Conservation (phyloP, 495 filamentous ascomycete genomes). For the Parmelia sp. region DNA sequence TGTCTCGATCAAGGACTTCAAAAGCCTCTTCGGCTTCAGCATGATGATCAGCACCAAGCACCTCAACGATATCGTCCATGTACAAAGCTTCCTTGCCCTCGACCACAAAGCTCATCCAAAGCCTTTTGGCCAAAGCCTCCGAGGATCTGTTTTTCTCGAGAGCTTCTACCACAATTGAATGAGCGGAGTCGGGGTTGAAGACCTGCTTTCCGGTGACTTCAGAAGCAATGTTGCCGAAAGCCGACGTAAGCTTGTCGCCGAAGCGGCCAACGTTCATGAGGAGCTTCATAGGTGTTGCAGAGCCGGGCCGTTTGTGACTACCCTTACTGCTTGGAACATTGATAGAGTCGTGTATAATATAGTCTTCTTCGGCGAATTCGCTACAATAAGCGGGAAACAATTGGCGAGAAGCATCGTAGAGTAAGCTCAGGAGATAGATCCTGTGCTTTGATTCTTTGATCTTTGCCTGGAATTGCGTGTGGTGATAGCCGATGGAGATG, state of each 20-base stretch:
- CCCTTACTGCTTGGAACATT: conserved; percentile 27
- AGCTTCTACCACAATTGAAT: conserved; percentile 81
- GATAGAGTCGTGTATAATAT: conserved; percentile 78
- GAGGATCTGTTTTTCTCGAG: conserved; percentile 74
- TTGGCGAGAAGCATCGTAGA: conserved; percentile 82
- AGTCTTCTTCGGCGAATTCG: conserved; percentile 88
- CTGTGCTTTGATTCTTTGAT: conserved; percentile 87
- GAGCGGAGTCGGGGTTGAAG: conserved; percentile 82
- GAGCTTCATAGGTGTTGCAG: conserved; percentile 67
- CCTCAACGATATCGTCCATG: conserved; percentile 76
- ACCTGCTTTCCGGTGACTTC: conserved; percentile 93
- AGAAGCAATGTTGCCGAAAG: conserved; percentile 87
- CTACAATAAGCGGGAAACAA: conserved; percentile 87
- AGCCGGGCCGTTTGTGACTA: conserved; percentile 46
- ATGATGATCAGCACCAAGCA: conserved; percentile 66
- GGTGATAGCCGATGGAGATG: conserved; percentile 91
- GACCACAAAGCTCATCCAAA: conserved; percentile 98
- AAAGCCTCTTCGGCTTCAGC: conserved; percentile 81
- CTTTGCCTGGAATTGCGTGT: conserved; percentile 79
- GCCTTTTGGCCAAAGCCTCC: conserved; percentile 80
- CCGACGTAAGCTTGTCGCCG: conserved; percentile 85
- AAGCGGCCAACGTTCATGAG: conserved; percentile 72
- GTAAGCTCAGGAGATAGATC: conserved; percentile 65
- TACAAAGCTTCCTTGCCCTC: conserved; percentile 78
- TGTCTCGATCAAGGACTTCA: conserved; percentile 68